Conservation (phyloP, 169 alveolate species). For the Theileria orientalis region DNA sequence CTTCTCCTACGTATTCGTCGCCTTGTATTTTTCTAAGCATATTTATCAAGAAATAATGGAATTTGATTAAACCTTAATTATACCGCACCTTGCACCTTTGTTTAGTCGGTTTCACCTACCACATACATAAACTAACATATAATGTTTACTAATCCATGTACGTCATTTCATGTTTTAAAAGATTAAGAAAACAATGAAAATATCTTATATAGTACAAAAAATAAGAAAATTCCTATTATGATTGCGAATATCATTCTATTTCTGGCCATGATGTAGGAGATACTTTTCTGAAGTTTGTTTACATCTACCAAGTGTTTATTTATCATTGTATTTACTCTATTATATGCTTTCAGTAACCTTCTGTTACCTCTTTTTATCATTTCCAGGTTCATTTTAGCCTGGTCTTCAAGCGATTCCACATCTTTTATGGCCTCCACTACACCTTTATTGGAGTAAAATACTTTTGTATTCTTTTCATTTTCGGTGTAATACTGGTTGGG, state of each 20-base stretch:
- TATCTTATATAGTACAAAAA: conserved; percentile 35
- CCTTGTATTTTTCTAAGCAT: background rate
- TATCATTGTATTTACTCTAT: conserved; percentile 50
- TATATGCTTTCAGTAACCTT: conserved; percentile 7
- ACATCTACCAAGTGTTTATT: conserved; percentile 52
- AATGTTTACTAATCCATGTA: background rate
- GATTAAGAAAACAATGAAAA: background rate
- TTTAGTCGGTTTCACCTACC: too few relatives aligned
- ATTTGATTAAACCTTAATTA: background rate
- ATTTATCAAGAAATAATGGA: background rate
- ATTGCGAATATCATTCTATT: conserved; percentile 44
- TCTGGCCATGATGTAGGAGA: conserved; percentile 32
- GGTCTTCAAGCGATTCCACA: conserved; percentile 62
- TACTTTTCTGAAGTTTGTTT: conserved; percentile 55
- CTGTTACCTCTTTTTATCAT: conserved; percentile 29
- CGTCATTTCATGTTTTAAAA: background rate
- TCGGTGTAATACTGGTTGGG: conserved; percentile 2
- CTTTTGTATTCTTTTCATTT: conserved; percentile 4
- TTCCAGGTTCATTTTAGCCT: conserved; percentile 40
- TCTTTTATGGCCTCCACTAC: conserved; percentile 61
- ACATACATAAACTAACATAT: background rate
- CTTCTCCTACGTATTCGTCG: background rate
- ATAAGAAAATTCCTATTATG: conserved; percentile 45
- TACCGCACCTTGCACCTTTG: conserved; percentile 9
- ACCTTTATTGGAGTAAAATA: conserved; percentile 25